Conservation (phyloP, 805 yeast genomes). For the Tetrapisispora pingtungensis region DNA sequence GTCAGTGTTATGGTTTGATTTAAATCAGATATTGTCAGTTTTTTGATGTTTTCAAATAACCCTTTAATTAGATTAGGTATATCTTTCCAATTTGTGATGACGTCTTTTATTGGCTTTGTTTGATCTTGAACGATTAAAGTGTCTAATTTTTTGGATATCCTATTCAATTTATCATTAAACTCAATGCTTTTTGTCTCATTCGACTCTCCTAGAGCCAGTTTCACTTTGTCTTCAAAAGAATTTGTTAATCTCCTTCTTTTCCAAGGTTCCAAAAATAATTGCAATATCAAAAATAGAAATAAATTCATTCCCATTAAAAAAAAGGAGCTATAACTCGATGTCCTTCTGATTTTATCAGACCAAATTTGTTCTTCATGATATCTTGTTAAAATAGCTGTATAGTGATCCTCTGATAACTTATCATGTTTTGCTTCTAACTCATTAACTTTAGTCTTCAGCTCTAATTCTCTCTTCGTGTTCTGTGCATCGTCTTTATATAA, state of each 20-base stretch:
- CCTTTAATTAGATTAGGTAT: not conserved
- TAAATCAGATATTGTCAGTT: not conserved
- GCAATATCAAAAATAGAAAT: slow-evolving; percentile 66
- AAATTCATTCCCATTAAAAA: slow-evolving; percentile 80
- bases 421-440: slow-evolving; percentile 56
- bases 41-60: not conserved
- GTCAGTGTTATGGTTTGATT: not conserved
- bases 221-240: slow-evolving; percentile 75
- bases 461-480: slow-evolving; percentile 50
- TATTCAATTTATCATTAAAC: not conserved
- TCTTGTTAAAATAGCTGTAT: slow-evolving; percentile 71
- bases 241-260: slow-evolving; percentile 71
- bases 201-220: slow-evolving; percentile 36
- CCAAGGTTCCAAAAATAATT: slow-evolving; percentile 90
- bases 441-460: slow-evolving; percentile 39
- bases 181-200: not conserved
- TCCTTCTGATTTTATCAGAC: slow-evolving; percentile 91
- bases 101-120: not conserved
- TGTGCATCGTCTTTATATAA: slow-evolving; percentile 73
- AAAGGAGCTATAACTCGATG: slow-evolving; percentile 96
- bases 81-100: not conserved
- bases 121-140: not conserved
- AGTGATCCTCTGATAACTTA: slow-evolving; percentile 54
- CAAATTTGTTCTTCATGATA: slow-evolving; percentile 97
- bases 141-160: not conserved